Percentiles rank a stretch among this genome's conserved stretches.
Conservation (phyloP, 768 basidiomycete species). For the Tylopilus plumbeoviolaceoides region DNA sequence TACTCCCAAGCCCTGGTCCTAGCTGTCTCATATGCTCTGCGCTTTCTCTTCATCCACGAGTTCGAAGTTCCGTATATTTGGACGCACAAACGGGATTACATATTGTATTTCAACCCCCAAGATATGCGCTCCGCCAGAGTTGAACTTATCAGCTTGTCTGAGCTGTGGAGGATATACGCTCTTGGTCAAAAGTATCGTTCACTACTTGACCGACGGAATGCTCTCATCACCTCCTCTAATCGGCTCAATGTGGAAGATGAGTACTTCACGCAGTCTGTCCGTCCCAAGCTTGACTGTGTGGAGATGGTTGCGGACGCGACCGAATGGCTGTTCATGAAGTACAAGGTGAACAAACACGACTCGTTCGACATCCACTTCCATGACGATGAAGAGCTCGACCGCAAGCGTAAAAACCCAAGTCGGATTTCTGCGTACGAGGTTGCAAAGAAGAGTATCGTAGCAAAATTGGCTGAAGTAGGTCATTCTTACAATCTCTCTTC, state of each 20-base stretch:
- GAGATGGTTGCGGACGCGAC: constrained; percentile 89
- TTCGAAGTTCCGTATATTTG: constrained; percentile 96
- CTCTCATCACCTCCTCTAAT: constrained; percentile 59
- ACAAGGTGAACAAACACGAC: constrained; percentile 68
- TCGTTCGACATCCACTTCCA: constrained; percentile 62
- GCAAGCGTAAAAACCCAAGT: constrained; percentile 78
- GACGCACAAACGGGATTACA: constrained; percentile 89
- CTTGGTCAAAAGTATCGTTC: constrained; percentile 90
- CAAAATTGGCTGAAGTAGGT: constrained; percentile 76
- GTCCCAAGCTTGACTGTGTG: constrained; percentile 67
- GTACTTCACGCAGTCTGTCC: constrained; percentile 71
- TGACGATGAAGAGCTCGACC: constrained; percentile 56
- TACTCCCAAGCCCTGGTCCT: constrained; percentile 66
- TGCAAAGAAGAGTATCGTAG: constrained; percentile 72
- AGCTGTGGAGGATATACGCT: constrained; percentile 89
- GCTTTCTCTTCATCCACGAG: constrained; percentile 80
- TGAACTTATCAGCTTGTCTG: constrained; percentile 71
- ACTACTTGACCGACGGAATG: constrained; percentile 66
- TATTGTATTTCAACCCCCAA: constrained; percentile 72
- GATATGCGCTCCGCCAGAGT: constrained; percentile 52
- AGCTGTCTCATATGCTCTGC: constrained; percentile 75
- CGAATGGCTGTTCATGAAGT: constrained; percentile 87
- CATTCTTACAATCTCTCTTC: background rate
- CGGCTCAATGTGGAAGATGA: constrained; percentile 66
- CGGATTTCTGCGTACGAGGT: constrained; percentile 81